Evolutionary conservation across 2,329 filamentous ascomycete species (phyloP).

Genomic region (Sarocladiaceae sp.): DNA sequence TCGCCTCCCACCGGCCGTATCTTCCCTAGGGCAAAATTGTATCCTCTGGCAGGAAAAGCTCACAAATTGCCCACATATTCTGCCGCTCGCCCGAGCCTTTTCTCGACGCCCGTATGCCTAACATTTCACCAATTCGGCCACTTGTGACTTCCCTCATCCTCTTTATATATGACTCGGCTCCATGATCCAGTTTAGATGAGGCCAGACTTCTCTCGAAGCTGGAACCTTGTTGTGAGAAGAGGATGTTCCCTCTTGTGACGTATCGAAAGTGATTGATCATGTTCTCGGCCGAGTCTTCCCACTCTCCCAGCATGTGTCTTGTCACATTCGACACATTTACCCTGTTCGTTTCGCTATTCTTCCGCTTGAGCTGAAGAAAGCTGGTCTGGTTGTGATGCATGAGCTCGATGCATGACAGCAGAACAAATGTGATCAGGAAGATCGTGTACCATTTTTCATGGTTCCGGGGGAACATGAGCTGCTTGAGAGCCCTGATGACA

Average conservation of each 20-base stretch:
- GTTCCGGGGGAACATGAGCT: neutral
- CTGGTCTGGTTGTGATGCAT: neutral
- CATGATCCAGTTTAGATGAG: neutral
- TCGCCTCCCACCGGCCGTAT: neutral
- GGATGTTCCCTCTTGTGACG: neutral
- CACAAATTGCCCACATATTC: neutral
- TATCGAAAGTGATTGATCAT: neutral
- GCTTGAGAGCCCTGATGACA: neutral
- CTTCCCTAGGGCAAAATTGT: neutral
- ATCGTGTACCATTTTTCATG: neutral
- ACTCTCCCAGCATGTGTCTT: neutral
- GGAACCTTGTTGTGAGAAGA: neutral
- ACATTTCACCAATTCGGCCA: neutral
- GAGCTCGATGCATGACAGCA: neutral
- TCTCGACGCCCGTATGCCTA: neutral
- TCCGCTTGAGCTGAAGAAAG: neutral
- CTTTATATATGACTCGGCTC: neutral
- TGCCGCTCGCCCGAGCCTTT: neutral
- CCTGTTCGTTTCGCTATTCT: neutral
- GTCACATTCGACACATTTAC: neutral
- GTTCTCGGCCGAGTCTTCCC: slow-evolving; percentile 3
- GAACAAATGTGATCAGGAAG: slow-evolving; percentile 1
- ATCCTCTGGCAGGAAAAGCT: slow-evolving; percentile 3
- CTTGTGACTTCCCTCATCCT: neutral
- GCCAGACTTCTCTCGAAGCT: neutral